Base-by-base conservation (phyloP, 2,329 filamentous ascomycete species). In the Aspergillus sp. region DNA sequence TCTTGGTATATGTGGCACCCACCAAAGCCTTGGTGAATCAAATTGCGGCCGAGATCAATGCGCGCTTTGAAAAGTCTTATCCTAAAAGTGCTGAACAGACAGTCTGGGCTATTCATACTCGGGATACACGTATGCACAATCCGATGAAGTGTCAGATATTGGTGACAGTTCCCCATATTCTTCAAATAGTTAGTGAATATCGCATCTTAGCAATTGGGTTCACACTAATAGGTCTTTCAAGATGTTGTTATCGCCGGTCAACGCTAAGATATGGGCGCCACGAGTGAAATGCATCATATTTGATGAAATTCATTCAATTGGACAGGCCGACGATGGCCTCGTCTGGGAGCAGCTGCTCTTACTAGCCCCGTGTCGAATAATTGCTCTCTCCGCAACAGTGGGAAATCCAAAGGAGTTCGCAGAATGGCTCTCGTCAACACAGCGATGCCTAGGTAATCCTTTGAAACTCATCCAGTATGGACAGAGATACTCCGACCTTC, bases 21-120 rank as follows among this genome's bases (percentile, higher is more conserved):
- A 90, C 86, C 0, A 91, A 91, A 58, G 86, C 88, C 4, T 71
- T 91, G 8, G 86, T 90, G 46, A 90, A 90, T 59, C 87, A 91
- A 61, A 90, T 91, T 51, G 86, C 85, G 1, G 86, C 86, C 1
- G 86, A 90, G 64, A 74, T 90, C 11, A 81, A 88, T 59, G 86
- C 81, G 5, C 77, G 85, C 5, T 91, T 88, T 58, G 80, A 77
- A 0, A 91, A 90, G 64, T 71, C 65, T 0, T 78, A 82, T 61
- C 72, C 45, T 12, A 30, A 72, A 27, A 74, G 81, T 32, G 71
- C 69, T 5, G 81, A 78, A 0, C 82, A 82, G 53, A 86, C 81
- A 0, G 82, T 90, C 0, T 91, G 86, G 86, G 85, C 80, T 0
- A 89, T 91, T 38, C 83, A 90, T 54, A 90, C 86, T 0, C 69